phyloP scores from a whole-genome alignment of 257 asterid genomes.

The Plantago ovata region DNA sequence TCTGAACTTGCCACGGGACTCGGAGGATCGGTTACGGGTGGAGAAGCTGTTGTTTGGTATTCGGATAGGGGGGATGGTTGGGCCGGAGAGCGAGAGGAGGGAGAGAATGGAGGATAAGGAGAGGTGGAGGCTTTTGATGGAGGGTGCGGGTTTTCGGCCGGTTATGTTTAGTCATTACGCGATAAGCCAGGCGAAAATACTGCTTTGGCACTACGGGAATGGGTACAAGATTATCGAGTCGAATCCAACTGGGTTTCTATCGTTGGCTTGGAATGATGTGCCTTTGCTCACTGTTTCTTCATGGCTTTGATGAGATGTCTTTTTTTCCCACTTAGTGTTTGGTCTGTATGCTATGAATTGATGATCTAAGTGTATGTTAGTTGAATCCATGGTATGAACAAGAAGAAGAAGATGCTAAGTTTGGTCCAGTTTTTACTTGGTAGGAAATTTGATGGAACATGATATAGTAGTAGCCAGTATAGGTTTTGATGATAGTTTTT shows the following conservation, averaged over 20 bases:
- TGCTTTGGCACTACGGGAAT: constrained; percentile 76
- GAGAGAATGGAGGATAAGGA: constrained; percentile 83
- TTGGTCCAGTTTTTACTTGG: constrained; percentile 20
- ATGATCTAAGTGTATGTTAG: not conserved
- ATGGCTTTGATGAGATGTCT: constrained; percentile 56
- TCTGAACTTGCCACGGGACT: constrained; percentile 55
- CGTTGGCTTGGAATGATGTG: constrained; percentile 84
- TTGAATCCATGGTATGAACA: constrained; percentile 18
- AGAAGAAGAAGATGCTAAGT: not conserved
- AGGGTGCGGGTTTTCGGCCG: constrained; percentile 69
- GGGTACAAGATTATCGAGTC: constrained; percentile 71
- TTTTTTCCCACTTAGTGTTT: constrained; percentile 18
- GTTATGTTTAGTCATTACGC: constrained; percentile 80
- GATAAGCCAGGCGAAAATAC: constrained; percentile 76
- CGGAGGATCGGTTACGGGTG: constrained; percentile 63
- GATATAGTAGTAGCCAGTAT: constrained; percentile 21
- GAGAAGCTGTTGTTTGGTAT: constrained; percentile 69
- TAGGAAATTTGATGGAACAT: constrained; percentile 27
- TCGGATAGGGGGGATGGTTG: constrained; percentile 60
- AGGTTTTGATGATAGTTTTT: constrained; percentile 34
- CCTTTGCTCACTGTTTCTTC: constrained; percentile 89
- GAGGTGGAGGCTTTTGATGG: constrained; percentile 75
- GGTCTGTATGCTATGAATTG: constrained; percentile 19
- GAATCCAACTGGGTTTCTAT: constrained; percentile 70
- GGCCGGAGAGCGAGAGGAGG: constrained; percentile 43